A percentile compares a stretch with the other conserved stretches of the same genome.
Evolutionary conservation across 306 rosid species (phyloP).

Genomic region (Vigna mungo): DNA sequence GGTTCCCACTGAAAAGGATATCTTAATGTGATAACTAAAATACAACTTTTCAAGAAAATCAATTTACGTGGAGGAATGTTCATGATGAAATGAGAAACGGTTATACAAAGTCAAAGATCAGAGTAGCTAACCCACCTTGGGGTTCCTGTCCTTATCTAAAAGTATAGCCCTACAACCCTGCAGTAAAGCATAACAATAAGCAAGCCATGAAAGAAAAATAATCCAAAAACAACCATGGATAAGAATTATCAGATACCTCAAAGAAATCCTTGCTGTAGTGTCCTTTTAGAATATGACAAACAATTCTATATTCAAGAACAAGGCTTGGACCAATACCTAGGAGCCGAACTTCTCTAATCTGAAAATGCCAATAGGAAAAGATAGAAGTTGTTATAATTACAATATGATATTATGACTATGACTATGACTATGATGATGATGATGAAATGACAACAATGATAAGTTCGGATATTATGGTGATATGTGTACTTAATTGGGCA

Average conservation of each 20-base stretch:
- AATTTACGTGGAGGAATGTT: neutral
- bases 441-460: neutral
- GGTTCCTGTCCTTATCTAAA: slow-evolving; percentile 86
- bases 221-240: neutral
- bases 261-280: slow-evolving; percentile 85
- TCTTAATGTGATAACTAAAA: slow-evolving; percentile 32
- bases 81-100: neutral
- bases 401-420: neutral
- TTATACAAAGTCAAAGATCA: neutral
- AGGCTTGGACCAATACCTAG: slow-evolving; percentile 88
- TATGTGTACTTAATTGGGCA: neutral
- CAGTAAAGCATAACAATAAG: slow-evolving; percentile 41
- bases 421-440: neutral
- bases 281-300: slow-evolving; percentile 73
- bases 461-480: neutral
- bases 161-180: slow-evolving; percentile 98
- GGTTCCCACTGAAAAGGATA: slow-evolving; percentile 64
- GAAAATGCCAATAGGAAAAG: slow-evolving; percentile 37
- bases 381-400: neutral
- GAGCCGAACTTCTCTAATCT: slow-evolving; percentile 86
- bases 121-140: slow-evolving; percentile 62
- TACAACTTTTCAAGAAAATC: slow-evolving; percentile 32
- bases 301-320: slow-evolving; percentile 81
- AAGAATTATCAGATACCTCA: slow-evolving; percentile 61
- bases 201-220: slow-evolving; percentile 34